Evolutionary conservation across 2,329 filamentous ascomycete genomes (phyloP), one percentile per base, ranked within the genome.

Genomic region (Colletotrichum spinosum): DNA sequence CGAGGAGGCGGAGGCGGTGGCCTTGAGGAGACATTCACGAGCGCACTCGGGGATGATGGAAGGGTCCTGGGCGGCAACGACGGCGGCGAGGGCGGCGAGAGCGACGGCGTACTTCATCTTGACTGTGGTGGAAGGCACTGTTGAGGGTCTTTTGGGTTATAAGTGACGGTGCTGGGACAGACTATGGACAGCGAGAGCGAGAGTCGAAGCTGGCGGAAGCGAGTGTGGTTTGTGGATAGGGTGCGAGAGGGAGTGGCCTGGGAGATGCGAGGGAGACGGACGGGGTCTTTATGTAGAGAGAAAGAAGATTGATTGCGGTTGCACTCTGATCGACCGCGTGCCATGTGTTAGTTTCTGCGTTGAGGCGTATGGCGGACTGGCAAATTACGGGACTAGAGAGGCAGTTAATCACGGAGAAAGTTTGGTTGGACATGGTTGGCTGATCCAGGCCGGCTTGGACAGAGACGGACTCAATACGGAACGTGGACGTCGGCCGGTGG

Each of bases 1-100:
- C 50, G 46, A 59, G 65, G 76, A 77, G 67, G 73, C 66, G 59
- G 67, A 66, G 39, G 52, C 55, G 69, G 79, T 71, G 64, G 76
- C 72, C 3, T 71, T 60, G 69, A 72, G 69, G 41, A 81, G 72
- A 72, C 79, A 81, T 44, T 72, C 56, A n/a, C 74, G 48, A 41
- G 79, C 78, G 70, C 80, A 81, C 60, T 65, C 55, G 70, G 80
- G 79, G 52, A 70, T 53, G 48, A 56, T 38, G 52, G 46, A 55
- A 17, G 62, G 25, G 38, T 61, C 58, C 69, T 78, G 79, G 58
- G 69, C 68, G 49, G 70, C 78, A 58, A 74, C 68, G 62, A 75
- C 71, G 69, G 74, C 74, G 71, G 73, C 70, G 60, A 77, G 55
- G 68, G 75, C 70, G 64, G 73, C 73, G 69, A 77, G 54, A 61